Base-by-base conservation (phyloP, 2,329 filamentous ascomycete genomes). In the Rutstroemia sp. region DNA sequence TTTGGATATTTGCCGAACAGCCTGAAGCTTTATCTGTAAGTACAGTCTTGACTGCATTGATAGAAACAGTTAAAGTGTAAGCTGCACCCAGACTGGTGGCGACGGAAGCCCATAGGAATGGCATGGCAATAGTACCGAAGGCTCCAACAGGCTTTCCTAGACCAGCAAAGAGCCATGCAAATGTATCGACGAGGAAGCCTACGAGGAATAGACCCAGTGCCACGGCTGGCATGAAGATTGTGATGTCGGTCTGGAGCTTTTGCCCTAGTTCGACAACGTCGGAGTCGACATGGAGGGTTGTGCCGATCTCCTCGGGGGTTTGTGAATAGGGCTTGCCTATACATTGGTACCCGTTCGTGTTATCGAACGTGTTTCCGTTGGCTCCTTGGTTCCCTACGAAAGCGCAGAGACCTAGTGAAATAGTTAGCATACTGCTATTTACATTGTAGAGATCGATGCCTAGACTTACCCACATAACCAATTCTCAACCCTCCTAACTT, bases 31-130 rank as follows among this genome's bases (percentile, higher is more conserved):
- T 4, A 27, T 37, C 27, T 14, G 5, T 23, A 18, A 54, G 25
- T n/a, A 54, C 52, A 4, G 52, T 54, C 5, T 47, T 48, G 42
- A 54, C n/a, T 30, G 44, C 45, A 19, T 54, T 54, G 9, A 54
- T n/a, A 10, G 44, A 38, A 9, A 49, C 34, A 39, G 52, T 54
- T 4, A 54, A 34, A 16, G 44, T 48, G 18, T 48, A 39, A 27
- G 52, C 52, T 38, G 52, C 45, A 19, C 44, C 52, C 5, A 54
- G 30, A 42, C 30, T 48, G 25, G 37, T 21, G 23, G 44, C 52
- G 8, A 48, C 44, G 25, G 44, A 8, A 18, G 45, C 44, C 52
- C 52, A 54, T 14, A 54, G 21, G 23, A 49, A 48, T 30, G 52
- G 52, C 52, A 49, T 48, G 9, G 52, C 52, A 16, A 41, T 16